Evolutionary conservation across 345 rosid species (phyloP), one percentile per base, ranked within the genome.

Genomic region (Arabidopsis arenosa): DNA sequence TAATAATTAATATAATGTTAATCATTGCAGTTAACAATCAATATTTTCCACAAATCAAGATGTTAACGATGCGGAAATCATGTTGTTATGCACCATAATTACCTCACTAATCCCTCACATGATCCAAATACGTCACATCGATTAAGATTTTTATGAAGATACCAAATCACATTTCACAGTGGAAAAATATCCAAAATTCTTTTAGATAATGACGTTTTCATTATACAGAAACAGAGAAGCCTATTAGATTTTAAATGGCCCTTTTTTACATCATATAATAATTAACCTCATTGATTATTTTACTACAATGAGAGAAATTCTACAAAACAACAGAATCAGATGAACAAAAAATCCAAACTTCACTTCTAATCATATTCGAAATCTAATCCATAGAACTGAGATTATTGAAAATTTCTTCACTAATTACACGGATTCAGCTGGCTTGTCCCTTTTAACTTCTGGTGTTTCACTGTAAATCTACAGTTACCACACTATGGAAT

Each of bases 71-170:
- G 82, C 87, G 70, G 80, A 76, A 84, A 83, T 83, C 88, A 81
- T 76, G 68, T 80, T 62, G 81, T 80, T 79, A 84, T 66, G 85
- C 82, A 84, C 82, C 81, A 82, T 85, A 87, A 88, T 90, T 80
- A 72, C 83, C 84, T 77, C 77, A 72, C 61, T 82, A 81, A 71
- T 70, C 63, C 57, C 79, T 18, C 57, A 37, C 47, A 80, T 63
- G 72, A 82, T 67, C 80, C 69, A 68, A 70, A 30, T 44, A 30
- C 35, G 73, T 65, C 55, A 64, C 81, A 73, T 78, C 70, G 33
- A 61, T 57, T 57, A 77, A 39, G 80, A 71, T 49, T 30, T 77
- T 48, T 14, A 7, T 18, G 21, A 40, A 71, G 71, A 70, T 63
- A 70, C 59, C 51, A 62, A 62, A 44, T 76, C 70, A 76, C 26